These are phyloP conservation scores for Lactifluus hygrophoroides DNA, from an alignment of 768 basidiomycete genomes.

Conservation along the genomic window DNA sequence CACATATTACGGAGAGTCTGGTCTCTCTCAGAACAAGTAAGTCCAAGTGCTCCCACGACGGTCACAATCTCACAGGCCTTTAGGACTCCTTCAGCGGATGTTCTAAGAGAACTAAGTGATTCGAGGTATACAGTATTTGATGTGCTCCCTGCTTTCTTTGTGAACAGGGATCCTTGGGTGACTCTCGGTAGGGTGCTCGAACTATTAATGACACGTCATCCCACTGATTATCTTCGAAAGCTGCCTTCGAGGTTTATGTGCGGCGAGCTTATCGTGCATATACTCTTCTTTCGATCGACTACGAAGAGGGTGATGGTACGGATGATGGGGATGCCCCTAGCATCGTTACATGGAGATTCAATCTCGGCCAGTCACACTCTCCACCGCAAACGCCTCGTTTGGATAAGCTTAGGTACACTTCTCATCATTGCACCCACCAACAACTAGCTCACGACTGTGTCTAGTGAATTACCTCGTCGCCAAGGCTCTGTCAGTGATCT, in stretches of 20 bases:
- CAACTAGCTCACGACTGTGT: slow-evolving; percentile 1
- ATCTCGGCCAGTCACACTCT: slow-evolving; percentile 80
- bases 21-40: slow-evolving; percentile 47
- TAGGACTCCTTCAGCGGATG: slow-evolving; percentile 77
- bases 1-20: slow-evolving; percentile 84
- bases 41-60: background rate
- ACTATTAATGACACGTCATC: background rate
- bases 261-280: slow-evolving; percentile 95
- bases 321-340: slow-evolving; percentile 79
- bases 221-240: slow-evolving; percentile 31
- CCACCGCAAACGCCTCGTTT: slow-evolving; percentile 77
- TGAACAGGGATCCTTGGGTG: slow-evolving; percentile 75
- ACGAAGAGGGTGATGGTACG: slow-evolving; percentile 81
- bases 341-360: slow-evolving; percentile 91
- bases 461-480: slow-evolving; percentile 51
- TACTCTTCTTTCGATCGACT: slow-evolving; percentile 82
- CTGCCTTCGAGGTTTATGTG: slow-evolving; percentile 93
- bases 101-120: slow-evolving; percentile 89
- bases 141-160: slow-evolving; percentile 94
- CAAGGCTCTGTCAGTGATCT: slow-evolving; percentile 94
- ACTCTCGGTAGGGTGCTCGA: slow-evolving; percentile 53
- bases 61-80: background rate
- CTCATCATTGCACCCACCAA: background rate
- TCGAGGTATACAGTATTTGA: slow-evolving; percentile 96
- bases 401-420: slow-evolving; percentile 35